phyloP scores from a whole-genome alignment of 2,329 filamentous ascomycete genomes.

The Pseudogymnoascus sp. region DNA sequence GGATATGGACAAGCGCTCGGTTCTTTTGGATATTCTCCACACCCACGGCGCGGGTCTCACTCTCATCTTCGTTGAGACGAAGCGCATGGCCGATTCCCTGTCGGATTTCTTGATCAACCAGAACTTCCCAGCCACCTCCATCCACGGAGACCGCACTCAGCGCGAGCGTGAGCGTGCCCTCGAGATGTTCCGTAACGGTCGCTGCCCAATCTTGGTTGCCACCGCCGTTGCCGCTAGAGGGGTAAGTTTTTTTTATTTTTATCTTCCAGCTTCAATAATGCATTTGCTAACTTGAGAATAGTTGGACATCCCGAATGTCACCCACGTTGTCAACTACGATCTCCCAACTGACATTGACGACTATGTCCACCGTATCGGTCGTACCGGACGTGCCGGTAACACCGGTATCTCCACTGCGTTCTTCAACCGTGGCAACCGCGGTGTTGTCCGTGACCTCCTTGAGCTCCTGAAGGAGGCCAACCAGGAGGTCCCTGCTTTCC shows the following conservation, averaged over 20 bases:
- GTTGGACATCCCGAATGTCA: conserved; percentile 86
- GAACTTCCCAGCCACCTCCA: conserved; percentile 94
- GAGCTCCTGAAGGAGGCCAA: conserved; percentile 99
- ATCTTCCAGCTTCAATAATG: neutral
- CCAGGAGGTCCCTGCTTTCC: conserved; percentile 88
- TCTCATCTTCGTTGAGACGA: conserved; percentile 97
- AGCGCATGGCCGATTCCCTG: conserved; percentile 97
- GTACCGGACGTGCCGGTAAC: conserved; percentile 99
- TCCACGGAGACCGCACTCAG: conserved; percentile 97
- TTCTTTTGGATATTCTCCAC: conserved; percentile 94
- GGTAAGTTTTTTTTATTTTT: neutral
- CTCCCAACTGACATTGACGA: conserved; percentile 98
- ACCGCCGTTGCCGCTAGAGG: conserved; percentile 78
- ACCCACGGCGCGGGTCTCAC: conserved; percentile 84
- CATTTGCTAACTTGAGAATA: neutral
- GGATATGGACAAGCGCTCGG: conserved; percentile 94
- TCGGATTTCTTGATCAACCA: conserved; percentile 99
- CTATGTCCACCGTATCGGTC: conserved; percentile 98
- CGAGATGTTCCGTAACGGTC: conserved; percentile 93
- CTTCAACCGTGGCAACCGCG: conserved; percentile 99
- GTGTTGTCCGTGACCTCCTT: conserved; percentile 90
- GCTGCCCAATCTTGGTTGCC: conserved; percentile 92
- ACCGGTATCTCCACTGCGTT: conserved; percentile 97
- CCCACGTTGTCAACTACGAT: conserved; percentile 98
- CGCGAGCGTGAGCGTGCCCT: conserved; percentile 96